Conservation (phyloP, 1,284 basidiomycete species). For the Leccinum griseonigrum region DNA sequence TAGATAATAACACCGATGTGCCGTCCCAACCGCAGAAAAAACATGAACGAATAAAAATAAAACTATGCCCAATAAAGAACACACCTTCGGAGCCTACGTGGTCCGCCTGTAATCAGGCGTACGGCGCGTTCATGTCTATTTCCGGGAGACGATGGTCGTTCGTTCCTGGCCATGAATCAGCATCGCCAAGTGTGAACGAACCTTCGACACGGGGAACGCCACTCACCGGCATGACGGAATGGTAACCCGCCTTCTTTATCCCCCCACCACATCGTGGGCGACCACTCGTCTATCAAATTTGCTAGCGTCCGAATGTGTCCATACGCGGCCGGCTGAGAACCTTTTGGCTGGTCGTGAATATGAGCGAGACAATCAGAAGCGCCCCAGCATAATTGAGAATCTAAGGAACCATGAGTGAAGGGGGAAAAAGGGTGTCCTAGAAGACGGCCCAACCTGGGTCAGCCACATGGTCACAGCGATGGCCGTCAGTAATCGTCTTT, state of each 20-base stretch:
- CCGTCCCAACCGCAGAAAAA: background rate
- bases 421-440: background rate
- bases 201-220: background rate
- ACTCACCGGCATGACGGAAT: conserved; percentile 22
- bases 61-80: too few species aligned
- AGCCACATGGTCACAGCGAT: conserved; percentile 29
- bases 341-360: conserved; percentile 20
- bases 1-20: background rate
- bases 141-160: conserved; percentile 19
- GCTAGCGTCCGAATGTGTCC: conserved; percentile 34
- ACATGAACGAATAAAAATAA: background rate
- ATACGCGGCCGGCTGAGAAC: conserved; percentile 32
- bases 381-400: conserved; percentile 27
- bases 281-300: conserved; percentile 25
- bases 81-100: too few species aligned
- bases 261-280: conserved; percentile 33
- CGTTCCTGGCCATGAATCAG: conserved; percentile 20
- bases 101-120: conserved; percentile 16
- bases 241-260: conserved; percentile 13
- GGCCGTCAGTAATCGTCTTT: conserved; percentile 10
- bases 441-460: conserved; percentile 21
- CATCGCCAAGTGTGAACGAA: background rate
- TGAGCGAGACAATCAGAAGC: conserved; percentile 21
- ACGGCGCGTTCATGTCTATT: conserved; percentile 23
- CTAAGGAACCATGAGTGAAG: conserved; percentile 9